Evolutionary conservation across 257 asterid genomes (phyloP).

Genomic region (Henckelia pumila): DNA sequence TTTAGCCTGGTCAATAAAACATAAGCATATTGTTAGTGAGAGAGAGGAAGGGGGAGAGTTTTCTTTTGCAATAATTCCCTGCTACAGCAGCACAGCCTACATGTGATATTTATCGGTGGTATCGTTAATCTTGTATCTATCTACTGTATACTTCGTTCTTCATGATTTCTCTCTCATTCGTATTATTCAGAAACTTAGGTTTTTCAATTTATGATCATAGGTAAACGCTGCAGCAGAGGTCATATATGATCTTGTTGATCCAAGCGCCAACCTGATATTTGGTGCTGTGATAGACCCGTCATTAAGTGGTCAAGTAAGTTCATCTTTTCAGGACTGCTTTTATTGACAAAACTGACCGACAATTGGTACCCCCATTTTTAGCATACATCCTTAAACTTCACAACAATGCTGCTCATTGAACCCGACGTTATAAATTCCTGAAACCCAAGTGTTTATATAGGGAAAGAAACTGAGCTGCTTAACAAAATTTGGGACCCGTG

Average conservation of each 20-base stretch:
- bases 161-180: constrained; percentile 1
- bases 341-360: not conserved
- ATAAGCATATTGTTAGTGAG: not conserved
- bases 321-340: constrained; percentile 3
- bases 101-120: not conserved
- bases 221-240: constrained; percentile 97
- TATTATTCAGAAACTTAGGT: constrained; percentile 3
- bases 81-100: too few relatives aligned
- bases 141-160: constrained; percentile 11
- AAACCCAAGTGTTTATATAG: not conserved
- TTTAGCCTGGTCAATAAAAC: not conserved
- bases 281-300: constrained; percentile 93
- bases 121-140: not conserved
- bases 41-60: not conserved
- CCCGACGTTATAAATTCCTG: not conserved
- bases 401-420: not conserved
- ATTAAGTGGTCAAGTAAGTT: constrained; percentile 82
- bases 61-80: not conserved
- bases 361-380: not conserved
- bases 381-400: not conserved
- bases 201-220: constrained; percentile 31
- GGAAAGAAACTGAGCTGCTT: not conserved
- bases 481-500: not conserved
- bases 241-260: constrained; percentile 92
- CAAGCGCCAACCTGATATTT: constrained; percentile 90